Evolutionary conservation across 2,329 filamentous ascomycete genomes (phyloP).

Genomic region (Colletotrichum sojae): DNA sequence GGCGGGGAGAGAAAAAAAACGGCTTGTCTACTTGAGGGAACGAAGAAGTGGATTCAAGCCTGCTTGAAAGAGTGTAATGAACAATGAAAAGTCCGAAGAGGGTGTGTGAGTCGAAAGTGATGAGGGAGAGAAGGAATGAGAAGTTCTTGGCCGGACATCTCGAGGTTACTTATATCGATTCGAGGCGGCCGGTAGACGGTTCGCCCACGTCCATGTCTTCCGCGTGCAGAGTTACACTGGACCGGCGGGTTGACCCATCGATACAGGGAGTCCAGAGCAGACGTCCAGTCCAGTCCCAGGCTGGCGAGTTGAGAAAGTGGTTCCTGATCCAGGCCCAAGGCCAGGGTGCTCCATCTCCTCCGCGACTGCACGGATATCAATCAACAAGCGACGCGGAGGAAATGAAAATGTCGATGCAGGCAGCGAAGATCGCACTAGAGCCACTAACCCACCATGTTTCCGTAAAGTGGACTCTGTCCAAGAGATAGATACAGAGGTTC

Average conservation of each 20-base stretch:
- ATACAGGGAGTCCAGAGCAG: constrained; percentile 5
- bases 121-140: not conserved
- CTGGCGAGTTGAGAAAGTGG: not conserved
- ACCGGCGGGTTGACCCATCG: not conserved
- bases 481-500: constrained; percentile 4
- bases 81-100: constrained; percentile 11
- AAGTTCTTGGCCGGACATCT: not conserved
- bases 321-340: not conserved
- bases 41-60: constrained; percentile 35
- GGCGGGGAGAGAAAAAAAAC: constrained; percentile 3
- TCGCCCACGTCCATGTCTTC: constrained; percentile 6
- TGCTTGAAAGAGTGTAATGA: constrained; percentile 39
- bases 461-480: constrained; percentile 21
- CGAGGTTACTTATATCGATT: constrained; percentile 35
- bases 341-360: constrained; percentile 21
- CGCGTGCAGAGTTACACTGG: constrained; percentile 4
- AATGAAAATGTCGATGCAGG: constrained; percentile 39
- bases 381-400: constrained; percentile 40
- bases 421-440: constrained; percentile 36
- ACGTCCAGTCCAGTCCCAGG: too few species aligned
- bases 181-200: not conserved
- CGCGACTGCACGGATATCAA: constrained; percentile 27
- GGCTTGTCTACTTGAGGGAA: constrained; percentile 35
- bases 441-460: constrained; percentile 28
- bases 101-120: constrained; percentile 12